A percentile compares a stretch with the other conserved stretches of the same genome.
phyloP scores from a whole-genome alignment of 1,284 basidiomycete species.

The Rhodotorula sp. region DNA sequence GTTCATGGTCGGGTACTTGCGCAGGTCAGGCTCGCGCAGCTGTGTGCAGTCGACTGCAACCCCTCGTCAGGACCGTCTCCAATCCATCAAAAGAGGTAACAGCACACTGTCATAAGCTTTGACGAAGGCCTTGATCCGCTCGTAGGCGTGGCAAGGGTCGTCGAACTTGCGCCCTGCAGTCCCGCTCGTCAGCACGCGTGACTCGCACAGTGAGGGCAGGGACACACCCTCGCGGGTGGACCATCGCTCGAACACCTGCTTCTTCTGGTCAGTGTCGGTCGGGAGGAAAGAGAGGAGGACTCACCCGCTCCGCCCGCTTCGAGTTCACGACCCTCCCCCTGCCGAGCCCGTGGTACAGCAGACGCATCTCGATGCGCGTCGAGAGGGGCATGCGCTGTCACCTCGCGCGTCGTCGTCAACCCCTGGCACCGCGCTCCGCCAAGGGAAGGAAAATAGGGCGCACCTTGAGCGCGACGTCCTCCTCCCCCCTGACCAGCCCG shows the following conservation, averaged over 20 bases:
- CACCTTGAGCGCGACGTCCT: slow-evolving; percentile 18
- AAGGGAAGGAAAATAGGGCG: not conserved
- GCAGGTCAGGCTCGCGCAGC: not conserved
- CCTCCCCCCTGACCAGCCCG: not conserved
- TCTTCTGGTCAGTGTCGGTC: not conserved
- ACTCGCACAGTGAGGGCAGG: too few relatives aligned
- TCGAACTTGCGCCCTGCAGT: slow-evolving; percentile 54
- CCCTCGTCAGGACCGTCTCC: not conserved
- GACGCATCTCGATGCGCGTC: slow-evolving; percentile 56
- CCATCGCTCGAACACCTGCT: slow-evolving; percentile 13
- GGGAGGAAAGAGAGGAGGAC: not conserved
- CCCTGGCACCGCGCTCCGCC: too few relatives aligned
- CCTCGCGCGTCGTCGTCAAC: too few relatives aligned
- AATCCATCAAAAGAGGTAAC: too few relatives aligned
- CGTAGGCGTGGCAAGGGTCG: slow-evolving; percentile 47
- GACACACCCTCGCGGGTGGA: not conserved
- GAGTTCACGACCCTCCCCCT: not conserved
- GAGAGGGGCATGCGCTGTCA: slow-evolving; percentile 96
- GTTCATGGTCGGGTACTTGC: slow-evolving; percentile 63
- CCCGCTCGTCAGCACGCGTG: not conserved
- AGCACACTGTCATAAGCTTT: slow-evolving; percentile 61
- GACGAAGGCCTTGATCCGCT: slow-evolving; percentile 69
- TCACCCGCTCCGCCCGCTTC: slow-evolving; percentile 8
- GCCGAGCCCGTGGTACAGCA: slow-evolving; percentile 28
- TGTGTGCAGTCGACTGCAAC: not conserved